Evolutionary conservation across 2,329 filamentous ascomycete genomes (phyloP), one percentile per base, ranked within the genome.

Genomic region (Calonectria ilicicola): DNA sequence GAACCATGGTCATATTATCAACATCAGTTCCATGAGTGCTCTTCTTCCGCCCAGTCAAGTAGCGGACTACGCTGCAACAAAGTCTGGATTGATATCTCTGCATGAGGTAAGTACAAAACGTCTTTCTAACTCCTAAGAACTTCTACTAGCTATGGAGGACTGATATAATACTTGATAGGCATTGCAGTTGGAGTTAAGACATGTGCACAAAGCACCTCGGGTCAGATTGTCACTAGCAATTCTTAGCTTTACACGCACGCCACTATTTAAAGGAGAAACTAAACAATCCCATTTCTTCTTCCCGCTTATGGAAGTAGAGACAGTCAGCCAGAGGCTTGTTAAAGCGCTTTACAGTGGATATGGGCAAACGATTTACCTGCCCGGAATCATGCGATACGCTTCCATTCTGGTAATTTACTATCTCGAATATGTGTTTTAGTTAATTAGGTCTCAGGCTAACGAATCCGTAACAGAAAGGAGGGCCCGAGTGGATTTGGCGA

Each of bases 1-100:
- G 1, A 90, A 93, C 80, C 91, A 93, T 80, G 92, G 92, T 7
- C 91, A 92, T 83, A 83, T 93, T 49, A 88, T 93, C 62, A 92
- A 90, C 3, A 86, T 93, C 27, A 89, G 91, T 8, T 90, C 87
- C 2, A 84, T 90, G 70, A 91, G 90, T 7, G 89, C 88, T 9
- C 88, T 90, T 73, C 77, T 89, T 0, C 84, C 88, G 5, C 86
- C 88, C 0, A 87, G 90, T 1, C 85, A 84, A 46, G 88, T 93
- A 81, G 88, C 89, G 4, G 90, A 92, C 78, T 93, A 93, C 79
- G 84, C 86, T 0, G 86, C 89, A 2, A 88, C 86, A 63, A 93
- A 93, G 83, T 81, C 82, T 1, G 83, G 65, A 1, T 26, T 67
- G 14, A 65, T 70, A 46, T 60, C 67, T n/a, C 12, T 70, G 15